Evolutionary conservation across 2,329 filamentous ascomycete species (phyloP).

Genomic region (Erysiphe pulchra): DNA sequence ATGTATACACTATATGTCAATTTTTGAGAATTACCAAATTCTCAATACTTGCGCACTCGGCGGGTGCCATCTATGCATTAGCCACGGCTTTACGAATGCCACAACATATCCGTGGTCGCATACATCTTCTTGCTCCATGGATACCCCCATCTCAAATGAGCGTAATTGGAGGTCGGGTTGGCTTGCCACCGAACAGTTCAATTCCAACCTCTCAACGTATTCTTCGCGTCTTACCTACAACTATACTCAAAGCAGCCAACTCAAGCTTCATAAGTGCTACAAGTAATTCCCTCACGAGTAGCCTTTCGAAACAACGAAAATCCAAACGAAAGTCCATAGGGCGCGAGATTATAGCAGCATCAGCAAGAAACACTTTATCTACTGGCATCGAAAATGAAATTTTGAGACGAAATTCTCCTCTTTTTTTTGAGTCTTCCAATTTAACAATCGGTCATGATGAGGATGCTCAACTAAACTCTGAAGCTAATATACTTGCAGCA

Average conservation of each 20-base stretch:
- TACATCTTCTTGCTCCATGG: conserved; percentile 88
- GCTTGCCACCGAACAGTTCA: conserved; percentile 54
- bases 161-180: conserved; percentile 44
- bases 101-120: conserved; percentile 78
- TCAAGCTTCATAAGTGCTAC: conserved; percentile 87
- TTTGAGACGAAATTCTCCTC: conserved; percentile 9
- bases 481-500: conserved; percentile 17
- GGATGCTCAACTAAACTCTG: conserved; percentile 10
- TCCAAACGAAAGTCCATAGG: conserved; percentile 30
- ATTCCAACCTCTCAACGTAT: conserved; percentile 83
- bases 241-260: conserved; percentile 81
- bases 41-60: conserved; percentile 84
- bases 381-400: conserved; percentile 13
- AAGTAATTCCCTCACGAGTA: conserved; percentile 60
- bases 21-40: conserved; percentile 83
- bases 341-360: conserved; percentile 14
- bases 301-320: conserved; percentile 40
- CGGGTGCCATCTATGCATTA: conserved; percentile 90
- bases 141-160: conserved; percentile 89
- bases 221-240: conserved; percentile 66
- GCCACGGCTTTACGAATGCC: conserved; percentile 90
- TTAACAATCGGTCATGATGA: conserved; percentile 6
- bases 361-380: conserved; percentile 15
- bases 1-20: conserved; percentile 86
- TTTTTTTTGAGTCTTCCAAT: conserved; percentile 11